Conservation (phyloP, 345 rosid species). For the Brassica carinata region DNA sequence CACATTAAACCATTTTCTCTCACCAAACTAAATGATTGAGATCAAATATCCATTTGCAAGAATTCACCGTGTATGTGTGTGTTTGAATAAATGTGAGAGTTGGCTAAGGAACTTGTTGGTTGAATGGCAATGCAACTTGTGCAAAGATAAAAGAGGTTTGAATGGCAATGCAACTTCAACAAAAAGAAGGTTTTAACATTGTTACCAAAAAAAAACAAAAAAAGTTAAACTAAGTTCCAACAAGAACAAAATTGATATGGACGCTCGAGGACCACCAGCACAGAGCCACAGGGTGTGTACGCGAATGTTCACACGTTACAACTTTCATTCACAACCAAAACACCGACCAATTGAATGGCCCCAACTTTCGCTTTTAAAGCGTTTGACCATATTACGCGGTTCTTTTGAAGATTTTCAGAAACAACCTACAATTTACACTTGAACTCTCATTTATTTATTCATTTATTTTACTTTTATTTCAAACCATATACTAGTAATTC, state of each 20-base stretch:
- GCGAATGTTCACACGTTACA: conserved; percentile 23
- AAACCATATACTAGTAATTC: neutral
- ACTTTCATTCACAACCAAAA: neutral
- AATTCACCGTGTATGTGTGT: too few species aligned
- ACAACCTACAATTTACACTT: neutral
- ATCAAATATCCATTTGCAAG: too few species aligned
- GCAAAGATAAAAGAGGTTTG: too few species aligned
- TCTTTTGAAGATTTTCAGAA: neutral
- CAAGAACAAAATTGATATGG: conserved; percentile 22
- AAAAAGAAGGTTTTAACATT: too few species aligned
- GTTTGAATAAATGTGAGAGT: too few species aligned
- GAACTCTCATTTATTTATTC: conserved; percentile 6
- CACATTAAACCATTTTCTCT: too few species aligned
- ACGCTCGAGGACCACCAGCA: conserved; percentile 23
- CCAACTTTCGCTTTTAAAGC: conserved; percentile 23
- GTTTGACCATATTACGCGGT: conserved; percentile 24
- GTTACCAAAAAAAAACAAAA: too few species aligned
- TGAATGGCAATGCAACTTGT: too few species aligned
- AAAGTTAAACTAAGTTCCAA: neutral
- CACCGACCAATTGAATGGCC: conserved; percentile 13
- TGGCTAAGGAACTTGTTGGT: too few species aligned
- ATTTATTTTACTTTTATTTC: neutral
- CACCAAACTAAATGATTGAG: too few species aligned
- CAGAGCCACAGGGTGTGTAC: conserved; percentile 16
- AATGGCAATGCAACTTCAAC: too few species aligned